These are phyloP conservation scores for Aspergillus asperescens DNA, from an alignment of 495 filamentous ascomycete species.

Conservation along the genomic window DNA sequence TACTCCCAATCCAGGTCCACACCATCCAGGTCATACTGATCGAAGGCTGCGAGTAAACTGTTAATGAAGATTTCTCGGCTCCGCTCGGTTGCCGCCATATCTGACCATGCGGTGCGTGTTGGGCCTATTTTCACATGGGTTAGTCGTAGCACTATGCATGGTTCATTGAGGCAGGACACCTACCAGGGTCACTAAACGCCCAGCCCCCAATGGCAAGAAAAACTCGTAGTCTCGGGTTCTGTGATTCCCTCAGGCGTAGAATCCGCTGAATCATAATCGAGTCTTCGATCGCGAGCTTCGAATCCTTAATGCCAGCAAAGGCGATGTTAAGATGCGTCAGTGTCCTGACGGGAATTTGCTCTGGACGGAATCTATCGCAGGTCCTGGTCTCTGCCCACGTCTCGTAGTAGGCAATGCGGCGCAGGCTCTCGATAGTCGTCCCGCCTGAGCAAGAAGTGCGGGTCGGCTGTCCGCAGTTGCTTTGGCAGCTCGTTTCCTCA, in stretches of 20 bases:
- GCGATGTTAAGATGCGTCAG: slow-evolving; percentile 21
- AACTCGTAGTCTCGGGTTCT: not conserved
- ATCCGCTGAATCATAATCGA: too few species aligned
- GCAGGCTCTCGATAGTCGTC: not conserved
- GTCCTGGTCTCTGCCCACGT: not conserved
- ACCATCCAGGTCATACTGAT: slow-evolving; percentile 43
- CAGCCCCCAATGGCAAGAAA: slow-evolving; percentile 12
- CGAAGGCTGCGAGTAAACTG: slow-evolving; percentile 36
- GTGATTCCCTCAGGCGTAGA: not conserved
- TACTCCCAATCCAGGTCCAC: slow-evolving; percentile 46
- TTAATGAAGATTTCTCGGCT: slow-evolving; percentile 32
- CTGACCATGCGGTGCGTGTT: slow-evolving; percentile 1
- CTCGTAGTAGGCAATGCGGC: slow-evolving; percentile 8
- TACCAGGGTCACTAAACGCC: slow-evolving; percentile 13
- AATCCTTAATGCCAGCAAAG: slow-evolving; percentile 7
- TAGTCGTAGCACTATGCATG: too few species aligned
- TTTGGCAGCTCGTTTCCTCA: slow-evolving; percentile 1
- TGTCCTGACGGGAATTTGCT: slow-evolving; percentile 3
- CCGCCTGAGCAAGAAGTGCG: not conserved
- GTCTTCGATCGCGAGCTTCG: not conserved
- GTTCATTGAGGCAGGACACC: too few species aligned
- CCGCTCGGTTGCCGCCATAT: slow-evolving; percentile 10
- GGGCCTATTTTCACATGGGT: not conserved
- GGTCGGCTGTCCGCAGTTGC: not conserved
- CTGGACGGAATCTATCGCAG: slow-evolving; percentile 7